Base-by-base conservation (phyloP, 148 eudicot species). In the Suaeda aralocaspica region DNA sequence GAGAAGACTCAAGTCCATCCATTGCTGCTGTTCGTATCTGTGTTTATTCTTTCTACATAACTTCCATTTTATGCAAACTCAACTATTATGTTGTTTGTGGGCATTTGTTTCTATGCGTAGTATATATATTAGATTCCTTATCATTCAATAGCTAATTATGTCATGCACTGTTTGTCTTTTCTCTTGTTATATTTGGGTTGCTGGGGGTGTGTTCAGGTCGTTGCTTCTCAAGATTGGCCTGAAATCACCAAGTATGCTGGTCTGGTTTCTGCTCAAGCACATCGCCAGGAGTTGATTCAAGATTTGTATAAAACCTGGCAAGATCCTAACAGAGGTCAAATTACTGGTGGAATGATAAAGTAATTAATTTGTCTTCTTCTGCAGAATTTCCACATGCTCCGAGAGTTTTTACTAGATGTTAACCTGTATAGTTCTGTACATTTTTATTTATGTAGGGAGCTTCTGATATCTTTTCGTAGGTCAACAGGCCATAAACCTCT, bases 201-300 rank as follows among this genome's bases (percentile, higher is more conserved):
- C n/a, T n/a, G 56, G 50, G 63, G 39, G 16, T 16, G 25, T 42
- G 41, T 63, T 28, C 74, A 88, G 93, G 93, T 88, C 28, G 93
- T 88, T 79, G 93, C 93, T 44, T 88, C 93, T 50, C 90, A 86
- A 82, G 93, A 88, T 66, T 88, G 93, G 93, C 93, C 93, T 7
- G 90, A 88, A 77, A 88, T 88, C 8, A 88, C 93, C 2, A 88
- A 88, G 56, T 88, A 88, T 79, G 89, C 88, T 69, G 93, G 90
- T 59, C 64, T 88, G 69, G 93, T 88, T 15, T 86, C 85, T 84
- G 93, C 93, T 28, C 93, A 88, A 82, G 82, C 89, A 21, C 93
- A 88, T 73, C 86, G 93, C 11, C 90, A 86, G 68, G 93, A 88
- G 82, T 79, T 88, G 18, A 88, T 88, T 52, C 87, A 88, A 68